These are phyloP conservation scores for Cladosporium phlei DNA, from an alignment of 2,329 filamentous ascomycete genomes.

Conservation along the genomic window DNA sequence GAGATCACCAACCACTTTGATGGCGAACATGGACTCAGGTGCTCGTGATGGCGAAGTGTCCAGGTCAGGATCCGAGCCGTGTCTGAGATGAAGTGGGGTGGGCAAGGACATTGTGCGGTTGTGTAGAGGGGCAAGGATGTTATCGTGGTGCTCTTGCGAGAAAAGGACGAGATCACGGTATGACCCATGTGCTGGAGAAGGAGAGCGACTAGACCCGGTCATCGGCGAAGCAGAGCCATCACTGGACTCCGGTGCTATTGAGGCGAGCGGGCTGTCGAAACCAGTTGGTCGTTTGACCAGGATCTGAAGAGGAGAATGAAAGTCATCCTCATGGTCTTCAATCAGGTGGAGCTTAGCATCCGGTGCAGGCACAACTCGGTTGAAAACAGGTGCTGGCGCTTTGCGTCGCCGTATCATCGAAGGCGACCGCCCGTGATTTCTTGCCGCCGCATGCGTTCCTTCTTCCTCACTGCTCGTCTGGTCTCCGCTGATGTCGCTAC, in stretches of 20 bases:
- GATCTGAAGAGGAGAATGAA: slow-evolving; percentile 15
- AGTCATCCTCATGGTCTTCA: slow-evolving; percentile 5
- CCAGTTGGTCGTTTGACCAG: slow-evolving; percentile 22
- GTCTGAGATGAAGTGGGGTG: not conserved
- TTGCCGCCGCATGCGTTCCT: not conserved
- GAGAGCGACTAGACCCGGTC: slow-evolving; percentile 12
- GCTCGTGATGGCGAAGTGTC: not conserved
- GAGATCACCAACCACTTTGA: slow-evolving; percentile 20
- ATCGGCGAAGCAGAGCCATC: slow-evolving; percentile 2
- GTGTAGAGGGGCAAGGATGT: not conserved
- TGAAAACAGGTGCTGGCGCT: not conserved
- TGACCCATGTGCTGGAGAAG: slow-evolving; percentile 2
- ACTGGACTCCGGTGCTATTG: not conserved
- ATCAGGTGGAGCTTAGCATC: no score
- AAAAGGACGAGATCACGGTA: slow-evolving; percentile 1
- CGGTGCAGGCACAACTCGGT: no score
- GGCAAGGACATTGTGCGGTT: slow-evolving; percentile 1
- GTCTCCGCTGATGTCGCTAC: slow-evolving; percentile 32
- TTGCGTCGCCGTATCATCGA: slow-evolving; percentile 1
- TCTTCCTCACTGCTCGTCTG: slow-evolving; percentile 32
- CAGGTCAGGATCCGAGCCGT: slow-evolving; percentile 11
- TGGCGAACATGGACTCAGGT: slow-evolving; percentile 8
- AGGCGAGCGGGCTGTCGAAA: slow-evolving; percentile 11
- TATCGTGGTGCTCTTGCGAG: slow-evolving; percentile 6
- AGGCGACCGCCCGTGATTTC: not conserved